Evolutionary conservation across 1,284 basidiomycete genomes (phyloP).

Genomic region (Cystobasidium pallidum): DNA sequence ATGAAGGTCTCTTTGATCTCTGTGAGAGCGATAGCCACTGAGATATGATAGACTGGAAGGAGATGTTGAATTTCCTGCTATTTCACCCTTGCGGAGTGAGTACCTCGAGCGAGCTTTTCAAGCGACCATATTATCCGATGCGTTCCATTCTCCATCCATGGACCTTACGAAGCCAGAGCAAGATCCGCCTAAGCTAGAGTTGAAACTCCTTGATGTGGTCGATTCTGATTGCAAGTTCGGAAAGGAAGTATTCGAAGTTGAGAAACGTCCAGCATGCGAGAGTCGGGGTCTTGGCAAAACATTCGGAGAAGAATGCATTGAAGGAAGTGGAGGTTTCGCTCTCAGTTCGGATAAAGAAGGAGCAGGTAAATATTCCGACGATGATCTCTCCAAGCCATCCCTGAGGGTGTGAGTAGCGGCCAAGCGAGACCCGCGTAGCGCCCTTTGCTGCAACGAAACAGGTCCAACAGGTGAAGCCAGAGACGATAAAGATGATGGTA

Average conservation of each 20-base stretch:
- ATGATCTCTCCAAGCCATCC: background rate
- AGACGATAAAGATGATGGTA: too few species aligned
- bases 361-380: conserved; percentile 5
- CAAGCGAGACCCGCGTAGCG: background rate
- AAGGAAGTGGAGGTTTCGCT: background rate
- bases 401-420: background rate
- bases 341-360: background rate
- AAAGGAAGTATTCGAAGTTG: background rate
- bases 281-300: background rate
- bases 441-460: background rate
- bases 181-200: background rate
- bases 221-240: background rate
- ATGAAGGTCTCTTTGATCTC: too few species aligned
- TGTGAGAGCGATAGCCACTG: too few species aligned
- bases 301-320: background rate
- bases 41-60: background rate
- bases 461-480: background rate
- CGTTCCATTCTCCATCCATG: background rate
- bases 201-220: background rate
- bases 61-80: background rate
- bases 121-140: background rate
- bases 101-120: background rate
- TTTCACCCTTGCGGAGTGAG: background rate
- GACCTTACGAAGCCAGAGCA: conserved; percentile 1
- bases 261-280: background rate